Evolutionary conservation across 441 rosid genomes (phyloP).

Genomic region (Corymbia calophylla): DNA sequence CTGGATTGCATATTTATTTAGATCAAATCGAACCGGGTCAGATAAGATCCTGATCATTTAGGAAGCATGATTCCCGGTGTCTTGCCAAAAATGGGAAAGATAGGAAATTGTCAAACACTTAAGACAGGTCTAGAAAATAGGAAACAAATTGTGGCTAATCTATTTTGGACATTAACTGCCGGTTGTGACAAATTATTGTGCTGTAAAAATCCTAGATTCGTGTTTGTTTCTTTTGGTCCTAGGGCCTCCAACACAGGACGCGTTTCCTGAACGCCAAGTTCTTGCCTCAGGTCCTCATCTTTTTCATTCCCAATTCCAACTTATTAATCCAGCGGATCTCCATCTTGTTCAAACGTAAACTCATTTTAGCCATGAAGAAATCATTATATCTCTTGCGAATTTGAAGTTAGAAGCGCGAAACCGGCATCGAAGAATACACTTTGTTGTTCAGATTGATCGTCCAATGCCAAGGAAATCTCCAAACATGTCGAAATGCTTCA

Average conservation of each 20-base stretch:
- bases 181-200: not conserved
- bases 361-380: not conserved
- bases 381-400: not conserved
- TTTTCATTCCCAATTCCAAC: not conserved
- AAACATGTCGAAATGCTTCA: slow-evolving; percentile 42
- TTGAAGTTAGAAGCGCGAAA: not conserved
- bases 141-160: not conserved
- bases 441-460: not conserved
- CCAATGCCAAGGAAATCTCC: not conserved
- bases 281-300: not conserved
- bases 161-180: not conserved
- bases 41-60: not conserved
- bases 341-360: not conserved
- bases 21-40: not conserved
- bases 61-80: not conserved
- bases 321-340: not conserved
- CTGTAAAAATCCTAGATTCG: not conserved
- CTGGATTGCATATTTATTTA: not conserved
- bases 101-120: not conserved
- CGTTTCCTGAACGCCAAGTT: not conserved
- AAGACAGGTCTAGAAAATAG: not conserved
- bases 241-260: not conserved
- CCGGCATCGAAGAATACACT: accelerated
- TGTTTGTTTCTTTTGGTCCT: not conserved
- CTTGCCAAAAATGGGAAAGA: not conserved